A percentile compares a stretch with the other conserved stretches of the same genome.
Conservation (phyloP, 2,329 filamentous ascomycete genomes). For the Byssothecium circinans region DNA sequence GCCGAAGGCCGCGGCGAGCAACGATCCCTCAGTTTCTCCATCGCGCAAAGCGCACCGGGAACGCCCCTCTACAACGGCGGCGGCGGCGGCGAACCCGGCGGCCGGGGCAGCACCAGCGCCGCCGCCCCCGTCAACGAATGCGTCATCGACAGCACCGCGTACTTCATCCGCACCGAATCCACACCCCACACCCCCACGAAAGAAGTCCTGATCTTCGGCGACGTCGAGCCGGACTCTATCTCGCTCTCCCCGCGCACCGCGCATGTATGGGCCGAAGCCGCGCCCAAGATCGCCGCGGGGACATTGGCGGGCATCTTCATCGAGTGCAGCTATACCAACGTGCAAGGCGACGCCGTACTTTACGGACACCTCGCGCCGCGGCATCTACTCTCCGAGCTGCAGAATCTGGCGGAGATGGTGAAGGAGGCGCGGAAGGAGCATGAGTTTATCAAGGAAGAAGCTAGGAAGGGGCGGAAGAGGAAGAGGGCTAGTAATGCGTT, state of each 20-base stretch:
- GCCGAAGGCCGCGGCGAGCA: conserved; percentile 30
- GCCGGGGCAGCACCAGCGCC: conserved; percentile 17
- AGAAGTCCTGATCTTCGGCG: conserved; percentile 91
- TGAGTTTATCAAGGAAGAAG: conserved; percentile 35
- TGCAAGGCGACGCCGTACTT: conserved; percentile 72
- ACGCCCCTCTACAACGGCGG: conserved; percentile 33
- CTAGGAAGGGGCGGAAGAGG: conserved; percentile 59
- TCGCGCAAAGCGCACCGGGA: conserved; percentile 39
- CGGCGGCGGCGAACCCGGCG: too few species aligned
- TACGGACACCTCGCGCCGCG: conserved; percentile 88
- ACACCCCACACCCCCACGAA: conserved; percentile 34
- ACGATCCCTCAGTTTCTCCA: conserved; percentile 39
- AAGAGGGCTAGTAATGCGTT: conserved; percentile 56
- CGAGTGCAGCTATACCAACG: conserved; percentile 90
- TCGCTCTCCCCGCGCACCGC: conserved; percentile 79
- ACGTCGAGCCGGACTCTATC: conserved; percentile 88
- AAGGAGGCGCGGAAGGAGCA: conserved; percentile 49
- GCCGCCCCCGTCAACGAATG: conserved; percentile 50
- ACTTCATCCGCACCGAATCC: conserved; percentile 79
- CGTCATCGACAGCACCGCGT: conserved; percentile 86
- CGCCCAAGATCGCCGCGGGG: conserved; percentile 76
- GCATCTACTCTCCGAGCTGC: conserved; percentile 79
- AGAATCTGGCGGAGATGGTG: conserved; percentile 70
- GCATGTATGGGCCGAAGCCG: conserved; percentile 85
- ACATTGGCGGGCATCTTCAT: conserved; percentile 83